A percentile compares a stretch with the other conserved stretches of the same genome.
Evolutionary conservation across 169 alveolate genomes (phyloP).

Genomic region (Plasmodium vinckei): DNA sequence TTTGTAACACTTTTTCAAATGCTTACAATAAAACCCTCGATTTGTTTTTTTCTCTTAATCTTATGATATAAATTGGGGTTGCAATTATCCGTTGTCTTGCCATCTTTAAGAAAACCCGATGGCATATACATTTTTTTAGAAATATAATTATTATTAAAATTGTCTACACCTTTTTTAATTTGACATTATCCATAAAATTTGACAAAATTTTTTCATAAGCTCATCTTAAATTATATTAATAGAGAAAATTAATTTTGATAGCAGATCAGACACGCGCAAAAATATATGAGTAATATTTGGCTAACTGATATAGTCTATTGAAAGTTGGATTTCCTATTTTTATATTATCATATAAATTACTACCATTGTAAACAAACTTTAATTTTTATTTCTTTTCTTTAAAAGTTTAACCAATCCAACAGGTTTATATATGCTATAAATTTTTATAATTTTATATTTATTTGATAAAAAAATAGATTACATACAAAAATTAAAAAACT

Average conservation of each 20-base stretch:
- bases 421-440: conserved; percentile 37
- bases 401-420: conserved; percentile 40
- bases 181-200: too few relatives aligned
- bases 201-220: conserved; percentile 20
- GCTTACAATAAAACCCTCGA: too few relatives aligned
- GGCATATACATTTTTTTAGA: too few relatives aligned
- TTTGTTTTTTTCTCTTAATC: too few relatives aligned
- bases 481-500: conserved; percentile 53
- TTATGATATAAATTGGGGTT: too few relatives aligned
- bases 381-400: conserved; percentile 29
- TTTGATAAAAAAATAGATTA: conserved; percentile 37
- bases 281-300: not conserved
- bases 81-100: too few relatives aligned
- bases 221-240: conserved; percentile 60
- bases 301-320: too few relatives aligned
- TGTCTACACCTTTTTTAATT: too few relatives aligned
- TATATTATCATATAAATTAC: conserved; percentile 5
- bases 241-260: conserved; percentile 39
- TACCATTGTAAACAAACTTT: not conserved
- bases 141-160: too few relatives aligned
- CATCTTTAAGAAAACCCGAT: too few relatives aligned
- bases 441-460: conserved; percentile 39
- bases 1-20: too few relatives aligned
- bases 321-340: not conserved
- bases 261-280: conserved; percentile 49